These are phyloP conservation scores for Rachicladosporium sp. DNA, from an alignment of 2,329 filamentous ascomycete genomes.

Conservation along the genomic window DNA sequence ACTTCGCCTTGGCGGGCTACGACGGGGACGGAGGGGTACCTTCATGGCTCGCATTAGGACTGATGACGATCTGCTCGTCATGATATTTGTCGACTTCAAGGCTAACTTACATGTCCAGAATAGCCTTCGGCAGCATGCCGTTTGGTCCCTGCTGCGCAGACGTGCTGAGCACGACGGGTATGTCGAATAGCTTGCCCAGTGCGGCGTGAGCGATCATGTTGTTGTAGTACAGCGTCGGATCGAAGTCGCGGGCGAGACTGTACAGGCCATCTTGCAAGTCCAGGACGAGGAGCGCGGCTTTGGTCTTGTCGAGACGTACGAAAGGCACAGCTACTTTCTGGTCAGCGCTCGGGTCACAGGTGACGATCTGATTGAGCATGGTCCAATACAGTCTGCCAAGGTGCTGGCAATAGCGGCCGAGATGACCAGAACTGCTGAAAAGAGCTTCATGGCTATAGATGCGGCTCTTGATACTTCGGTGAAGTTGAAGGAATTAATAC, in stretches of 20 bases:
- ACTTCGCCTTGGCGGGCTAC: slow-evolving; percentile 60
- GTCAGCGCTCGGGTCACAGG: too few species aligned
- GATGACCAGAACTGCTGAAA: too few species aligned
- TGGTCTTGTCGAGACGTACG: slow-evolving; percentile 30
- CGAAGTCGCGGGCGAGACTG: slow-evolving; percentile 51
- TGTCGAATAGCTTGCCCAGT: slow-evolving; percentile 51
- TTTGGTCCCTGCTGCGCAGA: slow-evolving; percentile 59
- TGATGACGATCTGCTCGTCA: too few species aligned
- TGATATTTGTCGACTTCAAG: not conserved
- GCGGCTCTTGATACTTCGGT: too few species aligned
- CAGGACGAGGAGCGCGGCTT: slow-evolving; percentile 41
- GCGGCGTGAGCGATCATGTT: slow-evolving; percentile 57
- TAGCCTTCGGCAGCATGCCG: slow-evolving; percentile 57
- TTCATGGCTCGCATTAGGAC: slow-evolving; percentile 9
- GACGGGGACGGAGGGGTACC: slow-evolving; percentile 55
- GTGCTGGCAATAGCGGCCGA: too few species aligned
- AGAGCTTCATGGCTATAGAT: not conserved
- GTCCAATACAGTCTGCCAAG: too few species aligned
- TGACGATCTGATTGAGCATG: too few species aligned
- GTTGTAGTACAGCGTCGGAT: slow-evolving; percentile 51
- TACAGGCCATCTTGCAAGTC: slow-evolving; percentile 51
- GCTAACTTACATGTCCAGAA: slow-evolving; percentile 37
- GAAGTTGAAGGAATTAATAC: too few species aligned
- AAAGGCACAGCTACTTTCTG: slow-evolving; percentile 15
- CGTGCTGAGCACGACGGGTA: slow-evolving; percentile 59